Evolutionary conservation across 306 rosid genomes (phyloP).

Genomic region (Begonia masoniana): DNA sequence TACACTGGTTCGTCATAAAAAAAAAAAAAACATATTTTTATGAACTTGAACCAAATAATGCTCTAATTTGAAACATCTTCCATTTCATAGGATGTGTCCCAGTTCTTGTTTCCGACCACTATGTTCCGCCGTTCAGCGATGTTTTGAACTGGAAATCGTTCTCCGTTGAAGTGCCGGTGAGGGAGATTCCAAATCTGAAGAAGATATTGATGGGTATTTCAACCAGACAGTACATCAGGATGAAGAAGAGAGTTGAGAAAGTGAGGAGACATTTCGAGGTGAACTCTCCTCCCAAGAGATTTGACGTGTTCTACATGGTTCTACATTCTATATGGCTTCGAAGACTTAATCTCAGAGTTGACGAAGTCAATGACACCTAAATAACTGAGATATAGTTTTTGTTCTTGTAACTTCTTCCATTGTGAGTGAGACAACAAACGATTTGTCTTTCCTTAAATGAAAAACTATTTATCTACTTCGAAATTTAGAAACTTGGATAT

Average conservation of each 20-base stretch:
- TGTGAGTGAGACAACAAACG: too few relatives aligned
- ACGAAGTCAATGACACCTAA: too few relatives aligned
- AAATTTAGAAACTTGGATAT: too few relatives aligned
- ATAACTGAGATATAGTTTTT: too few relatives aligned
- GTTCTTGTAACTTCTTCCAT: too few relatives aligned
- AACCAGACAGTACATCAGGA: conserved; percentile 18
- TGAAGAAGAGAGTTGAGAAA: conserved; percentile 31
- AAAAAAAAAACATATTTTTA: too few relatives aligned
- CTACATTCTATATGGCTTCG: conserved; percentile 37
- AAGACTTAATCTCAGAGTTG: conserved; percentile 14
- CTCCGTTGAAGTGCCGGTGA: conserved; percentile 24
- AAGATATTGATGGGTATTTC: conserved; percentile 25
- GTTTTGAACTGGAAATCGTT: conserved; percentile 33
- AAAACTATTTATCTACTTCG: too few relatives aligned
- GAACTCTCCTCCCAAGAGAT: conserved; percentile 26
- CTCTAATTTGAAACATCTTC: too few relatives aligned
- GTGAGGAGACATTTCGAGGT: conserved; percentile 26
- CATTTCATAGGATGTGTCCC: conserved; percentile 16
- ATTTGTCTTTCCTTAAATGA: too few relatives aligned
- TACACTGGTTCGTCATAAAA: conserved; percentile 11
- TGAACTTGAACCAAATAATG: too few relatives aligned
- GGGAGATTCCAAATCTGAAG: conserved; percentile 27
- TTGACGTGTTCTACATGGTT: conserved; percentile 30
- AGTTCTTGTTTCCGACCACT: conserved; percentile 27
- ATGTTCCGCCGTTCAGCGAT: conserved; percentile 35